Percentiles rank a stretch among this genome's conserved stretches.
phyloP scores from a whole-genome alignment of 2,329 filamentous ascomycete genomes.

The Calonectria naviculata region DNA sequence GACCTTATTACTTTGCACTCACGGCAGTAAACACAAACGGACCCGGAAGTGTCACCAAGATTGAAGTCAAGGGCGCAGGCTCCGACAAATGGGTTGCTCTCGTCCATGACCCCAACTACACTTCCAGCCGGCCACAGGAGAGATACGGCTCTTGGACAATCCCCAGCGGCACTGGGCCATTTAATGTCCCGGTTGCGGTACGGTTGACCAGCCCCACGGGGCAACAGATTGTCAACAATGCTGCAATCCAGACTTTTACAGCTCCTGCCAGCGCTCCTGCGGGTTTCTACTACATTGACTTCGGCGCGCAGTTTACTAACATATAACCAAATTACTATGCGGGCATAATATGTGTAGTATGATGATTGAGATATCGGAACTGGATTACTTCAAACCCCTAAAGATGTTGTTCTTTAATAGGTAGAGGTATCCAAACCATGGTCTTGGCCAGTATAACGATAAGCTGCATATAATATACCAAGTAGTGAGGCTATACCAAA shows the following conservation, averaged over 20 bases:
- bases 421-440: too few relatives aligned
- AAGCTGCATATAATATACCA: too few relatives aligned
- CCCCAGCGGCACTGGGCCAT: conserved; percentile 7
- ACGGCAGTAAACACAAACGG: conserved; percentile 12
- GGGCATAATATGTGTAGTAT: too few relatives aligned
- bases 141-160: conserved; percentile 13
- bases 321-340: background rate
- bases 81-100: conserved; percentile 10
- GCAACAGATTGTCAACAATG: conserved; percentile 12
- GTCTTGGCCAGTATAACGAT: too few relatives aligned
- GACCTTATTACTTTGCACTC: conserved; percentile 11
- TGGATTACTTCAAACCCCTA: too few relatives aligned
- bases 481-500: too few relatives aligned
- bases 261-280: background rate
- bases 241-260: conserved; percentile 10
- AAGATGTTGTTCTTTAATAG: too few relatives aligned
- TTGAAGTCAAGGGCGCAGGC: conserved; percentile 10
- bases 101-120: conserved; percentile 11
- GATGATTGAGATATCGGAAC: too few relatives aligned
- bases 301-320: conserved; percentile 16
- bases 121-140: conserved; percentile 12
- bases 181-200: conserved; percentile 4
- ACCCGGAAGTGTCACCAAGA: conserved; percentile 16
- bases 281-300: conserved; percentile 13
- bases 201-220: conserved; percentile 10